Evolutionary conservation across 169 alveolate species (phyloP), one percentile per base, ranked within the genome.

Genomic region (Neospora caninum): DNA sequence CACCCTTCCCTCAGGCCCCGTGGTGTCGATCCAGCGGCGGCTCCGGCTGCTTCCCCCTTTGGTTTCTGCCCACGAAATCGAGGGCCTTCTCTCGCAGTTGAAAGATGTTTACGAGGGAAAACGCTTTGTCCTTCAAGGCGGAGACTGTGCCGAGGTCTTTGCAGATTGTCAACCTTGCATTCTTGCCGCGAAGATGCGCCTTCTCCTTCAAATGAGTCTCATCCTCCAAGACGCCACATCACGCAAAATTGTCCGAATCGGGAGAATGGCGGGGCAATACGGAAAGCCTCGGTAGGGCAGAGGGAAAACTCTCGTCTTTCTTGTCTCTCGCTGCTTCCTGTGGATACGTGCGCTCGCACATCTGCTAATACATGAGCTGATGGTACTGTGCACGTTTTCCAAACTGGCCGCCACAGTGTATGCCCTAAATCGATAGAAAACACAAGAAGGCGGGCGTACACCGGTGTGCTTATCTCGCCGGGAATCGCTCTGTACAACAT

Each of bases 121-220:
- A 67, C n/a, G 53, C 38, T 42, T 82, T 20, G 67, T 82, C 41
- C 64, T 82, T 64, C 89, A 41, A 29, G 89, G 89, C 31, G 89
- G 89, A 43, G 89, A 38, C 69, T 82, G 89, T 34, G 89, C 89
- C 38, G 89, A 82, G 67, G 41, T 38, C 64, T 82, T 82, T 67
- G 69, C 16, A 6, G 89, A 82, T n/a, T 82, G 89, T 49, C 10
- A 20, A 0, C 10, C 54, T 6, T 41, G 31, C 25, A 20, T 42
- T 38, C 89, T 82, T 13, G 39, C 34, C 4, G 67, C 27, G 25
- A 38, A 82, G 67, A 38, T 82, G 64, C 89, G 64, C 16, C 69
- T 82, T 4, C 89, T 82, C 22, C 64, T 25, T 41, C 89, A 82
- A 20, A 82, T 82, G 89, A 42, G 67, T 67, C n/a, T 82, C n/a